These are phyloP conservation scores for Oropetium thomaeum DNA, from an alignment of 176 grass and related monocot species.

Conservation along the genomic window DNA sequence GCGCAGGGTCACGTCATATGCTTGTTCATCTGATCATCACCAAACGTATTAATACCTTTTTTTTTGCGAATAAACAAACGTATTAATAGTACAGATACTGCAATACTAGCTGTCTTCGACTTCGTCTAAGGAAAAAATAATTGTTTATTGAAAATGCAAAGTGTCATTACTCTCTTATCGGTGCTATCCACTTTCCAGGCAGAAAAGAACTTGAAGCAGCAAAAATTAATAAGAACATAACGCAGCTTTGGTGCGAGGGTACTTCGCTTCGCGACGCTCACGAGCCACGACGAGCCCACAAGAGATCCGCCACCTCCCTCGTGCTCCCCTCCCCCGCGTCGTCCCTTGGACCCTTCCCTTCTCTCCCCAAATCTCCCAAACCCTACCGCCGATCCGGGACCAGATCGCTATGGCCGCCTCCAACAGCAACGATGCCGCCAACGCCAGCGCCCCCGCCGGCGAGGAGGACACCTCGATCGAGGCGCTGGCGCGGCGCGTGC, in stretches of 20 bases:
- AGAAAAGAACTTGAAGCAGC: too few species aligned
- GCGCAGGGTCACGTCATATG: too few species aligned
- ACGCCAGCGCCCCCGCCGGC: constrained; percentile 4
- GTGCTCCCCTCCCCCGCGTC: constrained; percentile 21
- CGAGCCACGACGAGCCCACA: constrained; percentile 6
- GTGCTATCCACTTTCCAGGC: not conserved
- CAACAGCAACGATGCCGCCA: constrained; percentile 27
- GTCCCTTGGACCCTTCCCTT: constrained; percentile 10
- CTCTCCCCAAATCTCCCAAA: constrained; percentile 37
- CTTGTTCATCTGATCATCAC: not conserved
- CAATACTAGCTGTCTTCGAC: not conserved
- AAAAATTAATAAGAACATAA: not conserved
- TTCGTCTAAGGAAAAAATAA: not conserved
- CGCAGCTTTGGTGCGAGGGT: not conserved
- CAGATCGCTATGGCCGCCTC: constrained; percentile 53
- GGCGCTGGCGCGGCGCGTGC: constrained; percentile 65
- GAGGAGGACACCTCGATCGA: constrained; percentile 56
- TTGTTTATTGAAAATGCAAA: not conserved
- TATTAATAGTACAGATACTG: too few species aligned
- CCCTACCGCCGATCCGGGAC: constrained; percentile 48
- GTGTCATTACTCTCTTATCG: not conserved
- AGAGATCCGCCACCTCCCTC: constrained; percentile 31
- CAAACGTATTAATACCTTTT: not conserved
- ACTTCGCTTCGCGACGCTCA: not conserved
- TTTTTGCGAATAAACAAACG: too few species aligned